These are phyloP conservation scores for Telopea speciosissima DNA, from an alignment of 177 flowering plant genomes.

Conservation along the genomic window DNA sequence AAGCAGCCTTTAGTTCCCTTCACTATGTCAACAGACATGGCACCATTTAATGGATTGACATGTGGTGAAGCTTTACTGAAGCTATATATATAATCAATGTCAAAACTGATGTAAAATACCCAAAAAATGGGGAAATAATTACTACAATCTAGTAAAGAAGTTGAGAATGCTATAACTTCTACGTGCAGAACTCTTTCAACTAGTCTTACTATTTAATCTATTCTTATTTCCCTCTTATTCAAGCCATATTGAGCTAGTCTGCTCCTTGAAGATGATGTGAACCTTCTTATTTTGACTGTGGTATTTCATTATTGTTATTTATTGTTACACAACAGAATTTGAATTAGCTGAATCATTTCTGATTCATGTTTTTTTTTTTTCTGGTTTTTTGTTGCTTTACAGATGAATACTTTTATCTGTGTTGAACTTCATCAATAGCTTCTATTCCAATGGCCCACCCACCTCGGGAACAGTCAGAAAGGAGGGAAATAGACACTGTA, in stretches of 20 bases:
- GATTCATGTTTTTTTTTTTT: constrained; percentile 10
- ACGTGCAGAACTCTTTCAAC: too few species aligned
- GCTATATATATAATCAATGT: too few species aligned
- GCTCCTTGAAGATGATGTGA: too few species aligned
- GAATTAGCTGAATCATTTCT: background rate
- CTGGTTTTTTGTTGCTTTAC: constrained; percentile 8
- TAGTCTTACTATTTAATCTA: too few species aligned
- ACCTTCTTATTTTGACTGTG: too few species aligned
- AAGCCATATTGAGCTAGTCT: too few species aligned
- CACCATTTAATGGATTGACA: background rate
- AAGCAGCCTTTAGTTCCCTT: too few species aligned
- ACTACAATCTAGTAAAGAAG: constrained; percentile 31
- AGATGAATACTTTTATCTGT: constrained; percentile 12
- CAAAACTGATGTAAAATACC: background rate
- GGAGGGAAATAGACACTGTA: constrained; percentile 32
- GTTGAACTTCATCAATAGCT: background rate
- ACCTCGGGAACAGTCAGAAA: constrained; percentile 24
- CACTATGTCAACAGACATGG: too few species aligned
- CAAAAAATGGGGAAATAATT: background rate
- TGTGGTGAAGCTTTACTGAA: background rate
- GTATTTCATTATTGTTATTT: too few species aligned
- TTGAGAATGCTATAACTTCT: constrained; percentile 31
- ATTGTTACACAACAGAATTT: background rate
- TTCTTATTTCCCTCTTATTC: too few species aligned
- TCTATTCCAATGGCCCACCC: constrained; percentile 29